Evolutionary conservation across 208 protist genomes (phyloP), one percentile per base, ranked within the genome.

Genomic region (Vickermania ingenoplastis): DNA sequence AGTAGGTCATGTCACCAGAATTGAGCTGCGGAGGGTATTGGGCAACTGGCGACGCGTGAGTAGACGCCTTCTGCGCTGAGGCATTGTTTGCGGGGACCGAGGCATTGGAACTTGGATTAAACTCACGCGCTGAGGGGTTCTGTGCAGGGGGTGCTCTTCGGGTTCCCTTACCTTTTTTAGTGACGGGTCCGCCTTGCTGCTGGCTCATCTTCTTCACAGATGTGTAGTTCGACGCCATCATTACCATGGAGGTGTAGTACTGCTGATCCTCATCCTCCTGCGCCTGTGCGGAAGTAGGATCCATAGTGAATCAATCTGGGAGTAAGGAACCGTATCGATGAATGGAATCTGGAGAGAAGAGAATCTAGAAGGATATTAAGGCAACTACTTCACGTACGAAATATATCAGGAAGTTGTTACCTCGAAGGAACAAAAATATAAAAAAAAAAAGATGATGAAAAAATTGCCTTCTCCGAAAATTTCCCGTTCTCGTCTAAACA

Each of bases 181-280:
- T 22, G 36, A 17, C 17, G 36, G 36, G 7, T 17, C 11, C 11
- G 7, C 36, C 36, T n/a, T 45, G 36, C 36, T 45, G 36, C 36
- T 45, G 36, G 36, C 11, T 45, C 36, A 45, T 45, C 36, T 45
- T 45, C 36, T 45, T 45, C 11, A 45, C 36, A 17, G 36, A 45
- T 7, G 36, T n/a, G 59, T 74, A 76, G 54, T 73, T 81, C 4
- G 70, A 81, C 14, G 73, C 63, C 28, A 67, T 36, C 64, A 74
- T 75, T 57, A 81, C 70, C 80, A 83, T 75, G 28, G 75, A 67
- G 31, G 69, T 73, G 61, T 81, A 83, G 66, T 73, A 80, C 28
- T 86, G 59, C 11, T 65, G 62, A 0, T 63, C 26, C 25, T 29
- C 48, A 14, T 2, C 30, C 17, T 56, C 51, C 3, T 55, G 45